Evolutionary conservation across 1,284 basidiomycete species (phyloP), one percentile per base, ranked within the genome.

Genomic region (Irpex sp.): DNA sequence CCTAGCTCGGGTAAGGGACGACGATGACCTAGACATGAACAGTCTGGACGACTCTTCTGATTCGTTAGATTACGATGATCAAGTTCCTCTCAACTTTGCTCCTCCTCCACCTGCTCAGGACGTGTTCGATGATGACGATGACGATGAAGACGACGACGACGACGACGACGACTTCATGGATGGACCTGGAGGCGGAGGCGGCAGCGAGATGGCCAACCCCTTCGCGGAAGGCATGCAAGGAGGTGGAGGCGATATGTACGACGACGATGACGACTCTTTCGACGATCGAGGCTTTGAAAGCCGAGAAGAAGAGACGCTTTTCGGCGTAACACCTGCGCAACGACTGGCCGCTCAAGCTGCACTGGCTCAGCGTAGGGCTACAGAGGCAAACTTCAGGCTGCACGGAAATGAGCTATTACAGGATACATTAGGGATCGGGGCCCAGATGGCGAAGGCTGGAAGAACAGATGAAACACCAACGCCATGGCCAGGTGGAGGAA

Each of bases 391-490:
- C 15, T 65, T 89, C 66, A 77, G 79, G 71, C 79, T 91, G 80
- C 74, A 84, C 17, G 87, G 87, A 1, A 81, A 84, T 60, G 82
- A 85, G 61, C 70, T 89, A 58, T 70, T 89, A 58, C 79, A 88
- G 65, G 86, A 90, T 69, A 87, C 86, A 13, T 80, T 85, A 62
- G 85, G 82, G 8, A 81, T 86, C 64, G 84, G 84, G 8, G 75
- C 77, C 4, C 83, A 83, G 66, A 78, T 85, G 66, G 80, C 77
- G 37, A 74, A 75, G 60, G 77, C 69, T 36, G 82, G 82, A 19
- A 75, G 79, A 51, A 74, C 84, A 0, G 84, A 85, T 63, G 85
- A 89, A 71, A 90, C 81, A 67, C 88, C 88, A 48, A 89, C 88
- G 26, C 87, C 86, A 1, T 79, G 77, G 66, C 54, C 54, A 56